Conservation (phyloP, 306 rosid genomes). For the Luffa aegyptiaca region DNA sequence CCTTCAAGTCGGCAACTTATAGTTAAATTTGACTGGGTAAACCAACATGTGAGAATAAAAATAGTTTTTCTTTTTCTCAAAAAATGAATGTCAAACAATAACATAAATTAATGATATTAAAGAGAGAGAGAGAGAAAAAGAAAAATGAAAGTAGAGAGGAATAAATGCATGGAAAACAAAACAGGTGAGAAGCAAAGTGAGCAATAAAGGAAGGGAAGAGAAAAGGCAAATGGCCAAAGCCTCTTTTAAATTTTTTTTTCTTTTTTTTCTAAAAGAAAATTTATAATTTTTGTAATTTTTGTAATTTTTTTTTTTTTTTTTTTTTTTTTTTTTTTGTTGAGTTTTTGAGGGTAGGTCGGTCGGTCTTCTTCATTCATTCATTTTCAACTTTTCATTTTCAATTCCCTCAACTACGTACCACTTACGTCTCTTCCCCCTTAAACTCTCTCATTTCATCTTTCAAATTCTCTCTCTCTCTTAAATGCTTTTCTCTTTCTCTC, state of each 20-base stretch:
- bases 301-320: not conserved
- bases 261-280: no score
- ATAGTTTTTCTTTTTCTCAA: no score
- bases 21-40: not conserved
- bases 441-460: no score
- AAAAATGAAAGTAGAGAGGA: not conserved
- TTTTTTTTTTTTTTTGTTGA: not conserved
- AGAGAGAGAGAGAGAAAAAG: not conserved
- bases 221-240: not conserved
- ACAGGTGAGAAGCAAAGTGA: not conserved
- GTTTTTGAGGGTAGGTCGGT: not conserved
- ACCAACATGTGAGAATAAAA: no score
- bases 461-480: not conserved
- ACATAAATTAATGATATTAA: not conserved
- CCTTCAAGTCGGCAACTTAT: no score
- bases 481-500: not conserved
- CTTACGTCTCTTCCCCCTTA: not conserved
- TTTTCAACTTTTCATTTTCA: slow-evolving; percentile 6
- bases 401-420: slow-evolving; percentile 1
- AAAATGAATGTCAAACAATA: not conserved
- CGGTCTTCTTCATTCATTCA: not conserved
- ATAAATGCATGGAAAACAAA: slow-evolving; percentile 5
- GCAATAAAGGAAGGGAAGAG: not conserved
- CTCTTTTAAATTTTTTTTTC: no score
- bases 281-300: no score